Evolutionary conservation across 2,329 filamentous ascomycete species (phyloP).

Genomic region (Alternaria brassicae): DNA sequence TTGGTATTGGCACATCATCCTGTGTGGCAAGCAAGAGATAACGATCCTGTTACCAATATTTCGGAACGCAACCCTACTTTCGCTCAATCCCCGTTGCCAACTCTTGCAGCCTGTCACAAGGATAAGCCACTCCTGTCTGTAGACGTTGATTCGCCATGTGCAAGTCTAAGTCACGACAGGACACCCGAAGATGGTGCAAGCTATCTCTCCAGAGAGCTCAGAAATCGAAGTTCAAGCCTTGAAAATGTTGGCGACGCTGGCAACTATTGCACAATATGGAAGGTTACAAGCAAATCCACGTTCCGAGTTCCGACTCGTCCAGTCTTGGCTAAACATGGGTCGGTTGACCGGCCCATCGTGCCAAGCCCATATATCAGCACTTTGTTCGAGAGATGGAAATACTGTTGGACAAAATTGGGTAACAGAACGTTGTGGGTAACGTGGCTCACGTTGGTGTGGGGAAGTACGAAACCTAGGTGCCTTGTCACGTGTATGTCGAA

Average conservation of each 20-base stretch:
- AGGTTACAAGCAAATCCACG: conserved; percentile 26
- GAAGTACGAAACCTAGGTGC: conserved; percentile 19
- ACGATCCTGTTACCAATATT: conserved; percentile 17
- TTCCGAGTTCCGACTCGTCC: conserved; percentile 34
- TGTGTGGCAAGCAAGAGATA: conserved; percentile 31
- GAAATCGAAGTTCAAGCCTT: conserved; percentile 14
- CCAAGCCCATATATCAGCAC: conserved; percentile 9
- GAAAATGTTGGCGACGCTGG: conserved; percentile 31
- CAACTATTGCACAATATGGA: conserved; percentile 22
- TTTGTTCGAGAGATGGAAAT: neutral
- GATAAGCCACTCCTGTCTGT: neutral
- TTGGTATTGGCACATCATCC: conserved; percentile 12
- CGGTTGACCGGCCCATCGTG: conserved; percentile 14
- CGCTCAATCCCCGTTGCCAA: neutral
- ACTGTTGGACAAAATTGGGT: conserved; percentile 8
- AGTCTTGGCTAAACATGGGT: conserved; percentile 19
- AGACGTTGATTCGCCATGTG: conserved; percentile 4
- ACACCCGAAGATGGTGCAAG: neutral
- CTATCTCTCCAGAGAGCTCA: neutral
- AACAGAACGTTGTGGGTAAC: neutral
- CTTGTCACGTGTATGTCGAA: conserved; percentile 19
- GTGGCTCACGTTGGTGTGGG: conserved; percentile 13
- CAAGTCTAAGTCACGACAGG: neutral
- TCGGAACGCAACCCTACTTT: neutral
- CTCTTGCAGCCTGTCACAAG: neutral